A percentile compares a stretch with the other conserved stretches of the same genome.
These are phyloP conservation scores for Candida maris DNA, from an alignment of 805 yeast species.

Conservation along the genomic window DNA sequence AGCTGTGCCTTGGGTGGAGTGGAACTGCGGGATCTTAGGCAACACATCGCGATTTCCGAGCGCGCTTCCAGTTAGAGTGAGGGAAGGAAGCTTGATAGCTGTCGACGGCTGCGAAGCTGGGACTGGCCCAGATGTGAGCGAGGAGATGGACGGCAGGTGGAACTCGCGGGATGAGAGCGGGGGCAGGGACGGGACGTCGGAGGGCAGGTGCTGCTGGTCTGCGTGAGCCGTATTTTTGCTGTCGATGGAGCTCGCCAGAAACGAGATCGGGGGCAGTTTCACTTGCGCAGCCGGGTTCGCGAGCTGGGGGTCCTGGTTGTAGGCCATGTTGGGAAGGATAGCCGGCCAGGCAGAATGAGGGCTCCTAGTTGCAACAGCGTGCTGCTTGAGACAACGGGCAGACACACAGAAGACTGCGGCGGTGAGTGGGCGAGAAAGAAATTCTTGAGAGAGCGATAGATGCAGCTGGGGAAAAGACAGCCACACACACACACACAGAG, in stretches of 20 bases:
- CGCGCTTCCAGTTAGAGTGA: slow-evolving; percentile 4
- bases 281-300: slow-evolving; percentile 6
- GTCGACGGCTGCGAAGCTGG: slow-evolving; percentile 3
- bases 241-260: slow-evolving; percentile 15
- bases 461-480: too few relatives aligned
- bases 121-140: slow-evolving; percentile 17
- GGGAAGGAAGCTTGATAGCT: slow-evolving; percentile 17
- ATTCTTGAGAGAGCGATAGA: too few relatives aligned
- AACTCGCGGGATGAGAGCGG: slow-evolving; percentile 17
- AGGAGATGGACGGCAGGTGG: slow-evolving; percentile 39
- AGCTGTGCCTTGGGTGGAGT: too few relatives aligned
- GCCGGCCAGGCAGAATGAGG: too few relatives aligned
- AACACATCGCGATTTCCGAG: not conserved
- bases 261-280: slow-evolving; percentile 27
- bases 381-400: too few relatives aligned
- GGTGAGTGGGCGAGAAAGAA: too few relatives aligned
- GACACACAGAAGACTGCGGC: too few relatives aligned
- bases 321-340: not conserved
- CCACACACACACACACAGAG: too few relatives aligned
- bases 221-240: not conserved
- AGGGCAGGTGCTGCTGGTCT: not conserved
- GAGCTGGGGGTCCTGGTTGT: slow-evolving; percentile 1
- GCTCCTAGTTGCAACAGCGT: too few relatives aligned
- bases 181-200: slow-evolving; percentile 4
- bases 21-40: not conserved